phyloP scores from a whole-genome alignment of 345 rosid genomes.

The Durio zibethinus region DNA sequence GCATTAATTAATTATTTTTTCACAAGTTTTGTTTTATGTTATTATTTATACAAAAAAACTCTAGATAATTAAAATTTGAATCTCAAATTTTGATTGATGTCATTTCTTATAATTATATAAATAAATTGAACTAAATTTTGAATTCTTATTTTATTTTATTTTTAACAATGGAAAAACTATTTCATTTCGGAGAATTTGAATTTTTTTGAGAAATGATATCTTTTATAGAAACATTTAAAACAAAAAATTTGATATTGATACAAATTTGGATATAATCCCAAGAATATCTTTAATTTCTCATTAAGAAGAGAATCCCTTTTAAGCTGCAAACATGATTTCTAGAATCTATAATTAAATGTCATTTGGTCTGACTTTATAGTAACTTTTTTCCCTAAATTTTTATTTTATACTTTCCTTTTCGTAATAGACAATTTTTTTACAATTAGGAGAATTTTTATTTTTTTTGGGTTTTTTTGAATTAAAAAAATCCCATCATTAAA shows the following conservation, averaged over 20 bases:
- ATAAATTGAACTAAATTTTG: too few species aligned
- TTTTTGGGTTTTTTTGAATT: slow-evolving; percentile 6
- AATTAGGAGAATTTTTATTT: background rate
- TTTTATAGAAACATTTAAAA: background rate
- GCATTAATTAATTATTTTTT: slow-evolving; percentile 4
- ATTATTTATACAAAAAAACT: too few species aligned
- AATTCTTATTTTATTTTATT: background rate
- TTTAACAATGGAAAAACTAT: background rate
- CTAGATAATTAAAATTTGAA: too few species aligned
- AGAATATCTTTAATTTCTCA: slow-evolving; percentile 8
- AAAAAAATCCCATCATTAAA: background rate
- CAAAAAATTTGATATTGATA: background rate
- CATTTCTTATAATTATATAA: too few species aligned
- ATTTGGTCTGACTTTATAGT: slow-evolving; percentile 13
- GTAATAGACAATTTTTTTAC: background rate
- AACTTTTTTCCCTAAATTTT: background rate
- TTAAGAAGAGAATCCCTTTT: slow-evolving; percentile 21
- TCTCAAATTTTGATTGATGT: too few species aligned
- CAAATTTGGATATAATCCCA: slow-evolving; percentile 13
- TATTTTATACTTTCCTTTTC: background rate
- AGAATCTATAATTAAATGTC: slow-evolving; percentile 36
- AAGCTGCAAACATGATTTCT: slow-evolving; percentile 38
- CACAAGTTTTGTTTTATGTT: background rate
- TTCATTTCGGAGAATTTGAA: background rate
- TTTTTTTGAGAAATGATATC: background rate